Base-by-base conservation (phyloP, 75 land plant genomes). In the Sequoia sempervirens region DNA sequence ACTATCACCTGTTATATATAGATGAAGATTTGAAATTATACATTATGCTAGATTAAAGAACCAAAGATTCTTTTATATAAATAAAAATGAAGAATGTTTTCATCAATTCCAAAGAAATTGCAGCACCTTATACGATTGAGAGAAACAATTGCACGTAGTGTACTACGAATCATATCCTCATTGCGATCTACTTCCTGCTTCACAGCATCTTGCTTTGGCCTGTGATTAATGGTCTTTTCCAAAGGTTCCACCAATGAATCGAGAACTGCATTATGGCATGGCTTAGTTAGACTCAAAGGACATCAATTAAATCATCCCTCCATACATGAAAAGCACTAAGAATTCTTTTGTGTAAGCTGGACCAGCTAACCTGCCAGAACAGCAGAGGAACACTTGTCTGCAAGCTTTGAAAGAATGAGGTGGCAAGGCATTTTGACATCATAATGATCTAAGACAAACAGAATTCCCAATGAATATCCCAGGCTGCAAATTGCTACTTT, bases 351-450 rank as follows among this genome's bases (percentile, higher is more conserved):
- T 79, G 58, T 43, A 34, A 68, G 81, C 61, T 40, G 32, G 83
- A 52, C 28, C 80, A 38, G 75, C 85, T 75, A 82, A 97, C 99
- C 99, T 82, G 99, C 99, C 36, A 96, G 81, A 81, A 97, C 96
- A 78, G 99, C 95, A 80, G 96, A 83, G 52, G 94, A 93, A 86
- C 99, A 97, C 87, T 97, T 97, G 52, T 93, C 94, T 9, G 98
- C 93, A 81, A 97, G 90, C 88, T 97, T 97, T 82, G 99, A 94
- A 13, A 97, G 92, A 50, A 96, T 97, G 47, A 97, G 94, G 88
- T 97, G 99, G 86, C 99, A 97, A 37, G 99, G 99, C 99, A 97
- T 97, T 87, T 97, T 97, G n/a, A 97, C 99, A 88, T 97, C 99
- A 87, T 97, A 97, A 84, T 97, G 99, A 92, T 97, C 99, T 97